Percentiles rank a stretch among this genome's conserved stretches.
phyloP scores from a whole-genome alignment of 2,329 filamentous ascomycete genomes.

The Microsporum ferrugineum region DNA sequence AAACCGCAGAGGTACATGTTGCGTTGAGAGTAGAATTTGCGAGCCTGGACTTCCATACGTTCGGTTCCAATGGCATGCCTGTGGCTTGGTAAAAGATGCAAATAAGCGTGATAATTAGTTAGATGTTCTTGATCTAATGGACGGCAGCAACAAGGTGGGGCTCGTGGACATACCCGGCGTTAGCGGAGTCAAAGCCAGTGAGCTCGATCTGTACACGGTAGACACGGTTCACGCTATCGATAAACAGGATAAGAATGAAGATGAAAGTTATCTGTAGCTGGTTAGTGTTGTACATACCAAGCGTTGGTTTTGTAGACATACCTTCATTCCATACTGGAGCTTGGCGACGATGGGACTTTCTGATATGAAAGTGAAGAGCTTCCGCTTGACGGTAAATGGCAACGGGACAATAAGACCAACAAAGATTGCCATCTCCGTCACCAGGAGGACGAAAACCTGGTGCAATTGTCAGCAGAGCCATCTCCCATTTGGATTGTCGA shows the following conservation, averaged over 20 bases:
- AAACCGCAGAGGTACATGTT: slow-evolving; percentile 99
- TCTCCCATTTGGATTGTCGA: neutral
- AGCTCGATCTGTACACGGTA: slow-evolving; percentile 94
- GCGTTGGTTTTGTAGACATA: slow-evolving; percentile 22
- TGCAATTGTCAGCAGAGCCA: neutral
- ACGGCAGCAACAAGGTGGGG: neutral
- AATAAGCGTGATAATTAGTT: slow-evolving; percentile 13
- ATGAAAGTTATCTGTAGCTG: slow-evolving; percentile 73
- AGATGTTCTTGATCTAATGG: neutral
- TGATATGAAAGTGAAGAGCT: slow-evolving; percentile 91
- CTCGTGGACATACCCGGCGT: slow-evolving; percentile 39
- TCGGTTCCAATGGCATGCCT: slow-evolving; percentile 75
- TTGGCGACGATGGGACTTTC: slow-evolving; percentile 78
- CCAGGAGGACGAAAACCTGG: slow-evolving; percentile 40
- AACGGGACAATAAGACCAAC: slow-evolving; percentile 57
- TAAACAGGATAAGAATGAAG: slow-evolving; percentile 95
- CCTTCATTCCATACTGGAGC: slow-evolving; percentile 92
- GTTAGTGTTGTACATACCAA: neutral
- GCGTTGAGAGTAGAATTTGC: slow-evolving; percentile 99
- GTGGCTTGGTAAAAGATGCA: slow-evolving; percentile 16
- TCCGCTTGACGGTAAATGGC: slow-evolving; percentile 74
- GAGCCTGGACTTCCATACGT: slow-evolving; percentile 94
- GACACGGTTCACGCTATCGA: slow-evolving; percentile 91
- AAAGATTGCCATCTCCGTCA: slow-evolving; percentile 42
- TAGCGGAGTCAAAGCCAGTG: slow-evolving; percentile 47